Base-by-base conservation (phyloP, 2,329 filamentous ascomycete genomes). In the Verticillium nonalfalfae region DNA sequence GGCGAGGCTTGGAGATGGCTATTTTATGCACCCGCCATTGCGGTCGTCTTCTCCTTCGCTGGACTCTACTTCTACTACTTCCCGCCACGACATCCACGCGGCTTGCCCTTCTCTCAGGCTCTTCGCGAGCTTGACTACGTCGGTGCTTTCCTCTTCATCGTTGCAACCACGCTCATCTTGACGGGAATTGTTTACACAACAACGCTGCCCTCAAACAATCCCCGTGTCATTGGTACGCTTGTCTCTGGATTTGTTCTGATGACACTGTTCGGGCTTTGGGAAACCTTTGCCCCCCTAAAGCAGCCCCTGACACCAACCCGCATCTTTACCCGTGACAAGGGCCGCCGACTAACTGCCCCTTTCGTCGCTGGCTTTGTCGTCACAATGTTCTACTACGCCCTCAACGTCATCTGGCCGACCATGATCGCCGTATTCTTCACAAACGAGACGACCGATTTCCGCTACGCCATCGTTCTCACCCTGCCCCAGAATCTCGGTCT, bases 381-480 rank as follows among this genome's bases (percentile, higher is more conserved):
- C 21, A 81, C 77, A 61, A 82, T 82, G 79, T 81, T 81, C 66
- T 82, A 81, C 69, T 82, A 81, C 67, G 74, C 74, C 38, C 75
- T 73, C 52, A 79, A 76, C 62, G 75, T 81, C 54, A 69, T 81
- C 14, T 81, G 74, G 65, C 79, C 79, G 0, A 77, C 76, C 15
- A 80, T 80, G 77, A 79, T 80, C 58, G 71, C 71, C n/a, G 70
- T 74, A 0, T 77, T 79, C 64, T 81, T 75, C 64, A 75, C 73
- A 1, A 69, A 74, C 57, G 71, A 69, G 11, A 73, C 68, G 3
- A 69, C 69, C 0, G 69, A 71, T 61, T 75, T 73, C 69, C 68
- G 67, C 31, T 72, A 76, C 58, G 68, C 68, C 4, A 68, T 74
- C 26, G 62, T 74, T 2, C 66, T 82, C 3, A 76, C 78, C 1